Base-by-base conservation (phyloP, 1,284 basidiomycete genomes). In the Coniophora puteana region DNA sequence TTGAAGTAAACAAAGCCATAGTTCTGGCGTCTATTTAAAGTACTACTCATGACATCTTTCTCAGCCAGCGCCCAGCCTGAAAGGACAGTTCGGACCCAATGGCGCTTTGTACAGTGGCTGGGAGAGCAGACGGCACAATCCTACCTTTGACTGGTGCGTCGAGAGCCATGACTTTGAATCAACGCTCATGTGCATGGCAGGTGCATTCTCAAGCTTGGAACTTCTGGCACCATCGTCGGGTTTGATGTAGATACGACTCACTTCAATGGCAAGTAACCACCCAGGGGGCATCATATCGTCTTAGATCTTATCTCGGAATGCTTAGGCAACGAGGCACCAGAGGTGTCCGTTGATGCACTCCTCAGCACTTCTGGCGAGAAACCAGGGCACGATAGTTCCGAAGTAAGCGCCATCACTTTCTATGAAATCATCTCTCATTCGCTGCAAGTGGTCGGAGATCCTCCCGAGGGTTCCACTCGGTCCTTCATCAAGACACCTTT, bases 211-310 rank as follows among this genome's bases (percentile, higher is more conserved):
- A 81, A 85, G 54, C 76, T 99, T 4, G 95, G 93, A 1, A 83
- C 89, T 1, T 71, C 80, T 5, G 90, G 90, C 0, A 75, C 71
- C 4, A 68, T 98, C 38, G 59, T 69, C n/a, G 93, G 93, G 1
- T 92, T 96, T 59, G 95, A 98, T 61, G 77, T 99, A 27, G 96
- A 99, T 61, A 99, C 95, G 1, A 74, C 87, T n/a, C 83, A 94
- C 61, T 99, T 99, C 68, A 90, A 84, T 51, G 95, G 95, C 83
- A 52, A 29, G 58, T 21, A 8, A 23, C 44, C 25, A 30, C 40
- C 29, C 38, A 26, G 12, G 4, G 10, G 18, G 8, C 8, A 8
- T n/a, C 18, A 18, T 14, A 8, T n/a, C 18, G 36, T 16, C 36
- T 22, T 13, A 14, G 3, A 11, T 29, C 38, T 16, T 16, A 35